Evolutionary conservation across 2,329 filamentous ascomycete genomes (phyloP), one percentile per base, ranked within the genome.

Genomic region (Aspergillus niger): DNA sequence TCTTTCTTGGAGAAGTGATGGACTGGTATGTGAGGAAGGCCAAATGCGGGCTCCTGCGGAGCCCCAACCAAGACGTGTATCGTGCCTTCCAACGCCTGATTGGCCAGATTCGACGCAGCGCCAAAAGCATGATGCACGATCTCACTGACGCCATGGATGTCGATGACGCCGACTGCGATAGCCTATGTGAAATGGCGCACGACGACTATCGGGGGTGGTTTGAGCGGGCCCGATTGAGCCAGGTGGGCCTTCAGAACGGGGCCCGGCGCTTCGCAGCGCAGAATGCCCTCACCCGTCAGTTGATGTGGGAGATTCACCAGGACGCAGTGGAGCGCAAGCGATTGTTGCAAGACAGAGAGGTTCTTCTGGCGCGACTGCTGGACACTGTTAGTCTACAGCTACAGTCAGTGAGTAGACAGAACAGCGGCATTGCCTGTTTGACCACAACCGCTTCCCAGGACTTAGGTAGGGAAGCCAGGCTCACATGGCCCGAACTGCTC

Each of bases 221-320:
- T 70, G 71, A 74, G 56, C 63, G 72, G 36, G 70, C 72, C 8
- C 69, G 71, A 60, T 61, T 74, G 39, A 71, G 69, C 32, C 71
- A 76, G 57, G 64, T 75, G 10, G 75, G 75, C 5, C 63, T 69
- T 36, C 70, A 72, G 20, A 70, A 71, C 11, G 62, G 59, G 30
- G 69, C 73, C 15, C 74, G 75, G 26, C 70, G 69, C 38, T 63
- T 69, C 48, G 73, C 72, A 2, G 70, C 74, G 3, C 72, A 76
- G 58, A 76, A 73, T 24, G 73, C 74, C 17, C 67, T 75, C 32
- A 74, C 71, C 3, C 71, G 73, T 10, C 74, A 73, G 24, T 56
- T 77, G 24, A 74, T 77, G 20, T 77, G 73, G 72, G 74, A 76
- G 26, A 74, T 76, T 8, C 74, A 75, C 57, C 67, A 72, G 38